phyloP scores from a whole-genome alignment of 208 protist species.

The Crithidia fasciculata region DNA sequence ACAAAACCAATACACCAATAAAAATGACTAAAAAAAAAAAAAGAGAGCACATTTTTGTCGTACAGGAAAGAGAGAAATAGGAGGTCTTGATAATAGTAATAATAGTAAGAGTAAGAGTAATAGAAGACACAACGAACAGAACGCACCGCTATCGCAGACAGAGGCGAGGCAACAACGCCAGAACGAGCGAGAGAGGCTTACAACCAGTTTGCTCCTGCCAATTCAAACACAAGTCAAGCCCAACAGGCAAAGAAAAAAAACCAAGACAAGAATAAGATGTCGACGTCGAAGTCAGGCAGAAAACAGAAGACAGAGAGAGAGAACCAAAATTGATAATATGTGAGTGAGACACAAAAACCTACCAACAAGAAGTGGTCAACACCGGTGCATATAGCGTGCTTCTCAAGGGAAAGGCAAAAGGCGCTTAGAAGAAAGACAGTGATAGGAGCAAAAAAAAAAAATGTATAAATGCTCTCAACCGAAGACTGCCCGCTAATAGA shows the following conservation, averaged over 20 bases:
- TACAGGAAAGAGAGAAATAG: no score
- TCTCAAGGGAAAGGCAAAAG: no score
- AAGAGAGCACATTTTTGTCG: background rate
- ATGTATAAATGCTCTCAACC: background rate
- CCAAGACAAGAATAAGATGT: background rate
- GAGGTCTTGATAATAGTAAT: background rate
- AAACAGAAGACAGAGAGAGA: no score
- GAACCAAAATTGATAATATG: no score
- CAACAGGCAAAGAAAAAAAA: background rate
- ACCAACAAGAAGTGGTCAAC: no score
- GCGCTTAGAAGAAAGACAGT: background rate
- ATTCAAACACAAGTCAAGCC: background rate
- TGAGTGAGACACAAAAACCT: no score
- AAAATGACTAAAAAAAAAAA: background rate
- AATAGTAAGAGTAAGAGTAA: background rate
- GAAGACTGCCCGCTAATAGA: background rate
- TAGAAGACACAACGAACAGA: no score
- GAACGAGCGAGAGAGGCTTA: background rate
- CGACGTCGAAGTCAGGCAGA: no score
- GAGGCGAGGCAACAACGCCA: background rate
- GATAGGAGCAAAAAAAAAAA: background rate
- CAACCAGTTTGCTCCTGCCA: background rate
- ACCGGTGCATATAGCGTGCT: no score
- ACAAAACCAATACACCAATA: background rate
- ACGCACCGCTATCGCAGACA: no score